Base-by-base conservation (phyloP, 805 yeast species). In the Myxozyma sirexii region DNA sequence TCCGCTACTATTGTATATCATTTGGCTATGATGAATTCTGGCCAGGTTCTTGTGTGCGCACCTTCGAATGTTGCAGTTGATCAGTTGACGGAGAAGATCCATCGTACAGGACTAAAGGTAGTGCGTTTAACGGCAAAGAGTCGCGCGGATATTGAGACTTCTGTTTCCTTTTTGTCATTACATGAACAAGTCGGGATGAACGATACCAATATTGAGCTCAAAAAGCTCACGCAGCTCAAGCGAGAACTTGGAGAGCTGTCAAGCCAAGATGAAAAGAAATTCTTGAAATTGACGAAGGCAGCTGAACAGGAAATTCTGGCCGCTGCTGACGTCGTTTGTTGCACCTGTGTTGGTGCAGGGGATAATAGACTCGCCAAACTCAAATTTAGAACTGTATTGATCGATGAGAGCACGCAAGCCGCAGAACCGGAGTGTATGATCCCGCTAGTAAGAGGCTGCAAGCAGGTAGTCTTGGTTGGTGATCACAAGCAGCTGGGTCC, bases 401-500 rank as follows among this genome's bases (percentile, higher is more conserved):
- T 92, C 60, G 98, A 92, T 74, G 98, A 92, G 76, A 85, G 90
- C 69, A 90, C 97, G 0, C 97, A 93, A 75, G 93, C 97, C 1
- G 82, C 93, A 0, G 98, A 92, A 72, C 97, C 97, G 0, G 97
- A 91, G 72, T 84, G 88, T 68, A 79, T 92, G 68, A 90, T 92
- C 65, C 97, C 98, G 12, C 82, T 92, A 39, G 90, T 87, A 1
- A 87, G 86, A 66, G 97, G 97, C 26, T 91, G 96, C 47, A 87
- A 87, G 70, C 97, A 92, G 71, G 90, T 91, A 5, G 83, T 92
- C 47, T 76, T 92, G 35, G 97, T 91, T 39, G 98, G 98, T 70
- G 98, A 92, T 73, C 97, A 93, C 74, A 93, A 90, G 75, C 98
- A 92, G 76, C 78, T 92, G 65, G 97, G 97, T 1, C 97, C 98